Evolutionary conservation across 225 moss, liverwort and hornwort species (phyloP).

Genomic region (Pseudoscleropodium purum): DNA sequence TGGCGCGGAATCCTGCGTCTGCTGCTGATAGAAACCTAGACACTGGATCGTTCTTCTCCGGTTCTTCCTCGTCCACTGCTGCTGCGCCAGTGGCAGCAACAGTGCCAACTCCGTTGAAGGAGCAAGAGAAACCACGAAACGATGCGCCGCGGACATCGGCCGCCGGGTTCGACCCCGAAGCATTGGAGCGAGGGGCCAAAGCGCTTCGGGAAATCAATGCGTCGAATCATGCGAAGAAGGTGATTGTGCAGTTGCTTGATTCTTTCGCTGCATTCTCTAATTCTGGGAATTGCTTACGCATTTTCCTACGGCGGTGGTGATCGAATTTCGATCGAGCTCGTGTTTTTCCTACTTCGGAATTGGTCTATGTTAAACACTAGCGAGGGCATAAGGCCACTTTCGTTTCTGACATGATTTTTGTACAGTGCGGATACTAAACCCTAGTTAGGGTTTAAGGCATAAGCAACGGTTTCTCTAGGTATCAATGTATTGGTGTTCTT

Average conservation of each 20-base stretch:
- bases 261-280: neutral
- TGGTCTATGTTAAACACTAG: conserved; percentile 13
- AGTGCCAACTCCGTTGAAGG: conserved; percentile 9
- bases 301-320: neutral
- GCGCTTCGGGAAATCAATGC: conserved; percentile 90
- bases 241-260: neutral
- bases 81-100: conserved; percentile 1
- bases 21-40: conserved; percentile 32
- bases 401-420: neutral
- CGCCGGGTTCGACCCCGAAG: conserved; percentile 90
- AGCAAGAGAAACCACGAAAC: conserved; percentile 44
- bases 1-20: conserved; percentile 18
- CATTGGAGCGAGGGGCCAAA: conserved; percentile 94
- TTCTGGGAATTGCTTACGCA: neutral
- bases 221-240: conserved; percentile 84
- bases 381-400: conserved; percentile 8
- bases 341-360: neutral
- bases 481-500: neutral
- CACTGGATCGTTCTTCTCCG: conserved; percentile 26
- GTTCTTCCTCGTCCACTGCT: conserved; percentile 11
- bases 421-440: neutral
- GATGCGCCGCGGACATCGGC: conserved; percentile 82
- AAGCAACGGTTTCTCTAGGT: neutral
- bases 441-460: conserved; percentile 4
- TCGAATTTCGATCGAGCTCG: neutral